Base-by-base conservation (phyloP, 257 asterid genomes). In the Scutellaria galericulata region DNA sequence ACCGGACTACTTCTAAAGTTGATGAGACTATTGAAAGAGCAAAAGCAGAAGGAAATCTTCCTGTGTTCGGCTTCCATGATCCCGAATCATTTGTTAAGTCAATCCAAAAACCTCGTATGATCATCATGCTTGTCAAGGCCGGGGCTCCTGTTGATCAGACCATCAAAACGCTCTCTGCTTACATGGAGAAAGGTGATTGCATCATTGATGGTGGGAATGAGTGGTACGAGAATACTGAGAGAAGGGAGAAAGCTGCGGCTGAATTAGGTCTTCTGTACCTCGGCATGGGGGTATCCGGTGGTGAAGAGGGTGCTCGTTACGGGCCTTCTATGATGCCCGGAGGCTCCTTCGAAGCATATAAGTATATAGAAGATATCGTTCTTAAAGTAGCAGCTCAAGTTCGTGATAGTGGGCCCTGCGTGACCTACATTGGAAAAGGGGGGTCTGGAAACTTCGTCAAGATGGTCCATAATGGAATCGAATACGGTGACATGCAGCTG, bases 271-370 rank as follows among this genome's bases (percentile, higher is more conserved):
- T 90, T 55, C 84, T 82, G 65, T 95, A 95, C 83, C 95, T 95
- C 1, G 99, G 99, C 45, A 95, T 95, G 99, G 99, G 99, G 42
- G 99, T 95, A 77, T 95, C 98, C 0, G 99, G 99, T 24, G 99
- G 99, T 3, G 98, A 95, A 82, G 99, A 95, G 70, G 99, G 98
- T 44, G 99, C 99, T 54, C 81, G 98, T 45, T 80, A 86, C 11
- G 99, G 99, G 12, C 99, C 99, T 0, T 95, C 98, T 45, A 62
- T 95, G 83, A 95, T 95, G 99, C 99, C 99, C 1, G 99, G 98
- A 40, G 99, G 99, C 15, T 89, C 99, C 45, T 54, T 77, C 7
- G 91, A 88, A 65, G 98, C 97, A 63, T 91, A 80, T 87, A 90
- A 90, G 71, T 63, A 92, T 75, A 88, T 95, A 3, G 92, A 95